These are phyloP conservation scores for Trichoderma pleuroti DNA, from an alignment of 2,329 filamentous ascomycete species.

Conservation along the genomic window DNA sequence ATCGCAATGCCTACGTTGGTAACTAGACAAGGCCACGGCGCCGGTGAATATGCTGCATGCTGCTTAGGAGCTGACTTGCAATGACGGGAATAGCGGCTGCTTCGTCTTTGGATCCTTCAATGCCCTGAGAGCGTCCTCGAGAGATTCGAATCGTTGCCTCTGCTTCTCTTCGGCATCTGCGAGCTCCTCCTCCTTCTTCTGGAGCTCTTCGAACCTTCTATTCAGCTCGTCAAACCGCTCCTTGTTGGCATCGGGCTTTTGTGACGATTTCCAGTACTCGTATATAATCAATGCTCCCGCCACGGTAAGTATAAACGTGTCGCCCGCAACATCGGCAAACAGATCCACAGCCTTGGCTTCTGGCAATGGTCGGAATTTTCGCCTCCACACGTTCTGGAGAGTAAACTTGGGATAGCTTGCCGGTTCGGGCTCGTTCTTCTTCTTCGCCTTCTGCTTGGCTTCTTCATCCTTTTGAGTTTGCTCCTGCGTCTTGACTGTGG, in stretches of 20 bases:
- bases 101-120: constrained; percentile 57
- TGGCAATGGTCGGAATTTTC: constrained; percentile 60
- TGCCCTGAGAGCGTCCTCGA: constrained; percentile 52
- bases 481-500: constrained; percentile 63
- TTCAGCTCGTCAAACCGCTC: constrained; percentile 52
- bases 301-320: constrained; percentile 60
- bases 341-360: constrained; percentile 64
- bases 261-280: constrained; percentile 57
- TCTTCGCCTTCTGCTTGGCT: constrained; percentile 39
- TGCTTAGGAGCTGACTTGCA: constrained; percentile 25
- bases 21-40: neutral
- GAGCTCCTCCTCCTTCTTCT: constrained; percentile 48
- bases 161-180: constrained; percentile 44
- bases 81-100: constrained; percentile 46
- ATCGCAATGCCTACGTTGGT: neutral
- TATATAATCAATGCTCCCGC: constrained; percentile 56
- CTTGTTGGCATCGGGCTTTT: constrained; percentile 57
- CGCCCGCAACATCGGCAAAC: constrained; percentile 63
- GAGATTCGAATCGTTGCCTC: constrained; percentile 45
- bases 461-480: constrained; percentile 54
- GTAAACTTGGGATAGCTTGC: neutral
- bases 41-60: neutral
- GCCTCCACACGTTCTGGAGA: constrained; percentile 55
- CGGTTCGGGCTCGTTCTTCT: constrained; percentile 23
- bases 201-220: constrained; percentile 47